Evolutionary conservation across 2,329 filamentous ascomycete genomes (phyloP).

Genomic region (Cladophialophora chaetospira): DNA sequence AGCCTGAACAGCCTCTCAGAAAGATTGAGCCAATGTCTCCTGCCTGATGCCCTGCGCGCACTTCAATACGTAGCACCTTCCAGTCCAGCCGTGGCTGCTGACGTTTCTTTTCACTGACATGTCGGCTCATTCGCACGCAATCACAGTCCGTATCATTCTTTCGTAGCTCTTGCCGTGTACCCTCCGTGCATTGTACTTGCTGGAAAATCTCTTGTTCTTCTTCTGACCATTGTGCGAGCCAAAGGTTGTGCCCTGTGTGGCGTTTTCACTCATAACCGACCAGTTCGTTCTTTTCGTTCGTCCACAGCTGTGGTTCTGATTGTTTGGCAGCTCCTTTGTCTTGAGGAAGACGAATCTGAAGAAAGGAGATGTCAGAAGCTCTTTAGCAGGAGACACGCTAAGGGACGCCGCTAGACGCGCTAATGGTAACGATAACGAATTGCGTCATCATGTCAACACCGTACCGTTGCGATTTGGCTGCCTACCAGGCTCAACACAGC

Average conservation of each 20-base stretch:
- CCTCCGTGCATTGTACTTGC: not conserved
- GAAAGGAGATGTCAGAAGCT: not conserved
- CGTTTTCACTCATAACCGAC: too few species aligned
- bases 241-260: too few species aligned
- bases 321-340: too few species aligned
- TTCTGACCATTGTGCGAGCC: too few species aligned
- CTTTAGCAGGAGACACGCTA: not conserved
- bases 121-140: not conserved
- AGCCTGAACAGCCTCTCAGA: not conserved
- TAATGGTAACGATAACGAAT: not conserved
- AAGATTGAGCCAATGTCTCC: not conserved
- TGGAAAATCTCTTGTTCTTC: not conserved
- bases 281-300: too few species aligned
- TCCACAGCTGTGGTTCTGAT: too few species aligned
- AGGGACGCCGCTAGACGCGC: not conserved
- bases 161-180: not conserved
- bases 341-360: too few species aligned
- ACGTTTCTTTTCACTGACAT: too few species aligned
- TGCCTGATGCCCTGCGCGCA: not conserved
- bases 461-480: not conserved
- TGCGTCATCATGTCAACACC: conserved; percentile 1
- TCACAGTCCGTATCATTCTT: not conserved
- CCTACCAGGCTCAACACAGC: not conserved
- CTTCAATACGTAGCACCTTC: too few species aligned
- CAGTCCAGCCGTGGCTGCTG: too few species aligned